Evolutionary conservation across 257 asterid species (phyloP).

Genomic region (Gynochthodes officinalis): DNA sequence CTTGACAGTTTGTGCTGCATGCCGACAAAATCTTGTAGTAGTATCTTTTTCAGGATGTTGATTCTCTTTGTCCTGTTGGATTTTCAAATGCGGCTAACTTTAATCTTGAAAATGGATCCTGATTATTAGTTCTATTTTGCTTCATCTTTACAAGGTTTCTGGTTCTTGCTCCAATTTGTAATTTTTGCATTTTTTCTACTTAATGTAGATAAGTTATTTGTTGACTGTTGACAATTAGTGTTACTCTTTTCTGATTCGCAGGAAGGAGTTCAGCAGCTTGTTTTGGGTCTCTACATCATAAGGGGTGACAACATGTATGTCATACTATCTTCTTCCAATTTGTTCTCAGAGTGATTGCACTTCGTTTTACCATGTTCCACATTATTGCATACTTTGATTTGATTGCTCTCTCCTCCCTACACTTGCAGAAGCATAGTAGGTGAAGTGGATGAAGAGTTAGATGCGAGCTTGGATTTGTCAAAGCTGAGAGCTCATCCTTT

Average conservation of each 20-base stretch:
- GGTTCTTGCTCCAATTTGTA: neutral
- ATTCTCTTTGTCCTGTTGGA: neutral
- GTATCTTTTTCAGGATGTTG: neutral
- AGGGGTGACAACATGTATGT: conserved; percentile 95
- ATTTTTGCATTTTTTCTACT: neutral
- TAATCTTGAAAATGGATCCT: neutral
- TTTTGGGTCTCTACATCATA: conserved; percentile 94
- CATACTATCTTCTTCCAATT: neutral
- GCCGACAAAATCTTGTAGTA: neutral
- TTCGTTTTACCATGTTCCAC: neutral
- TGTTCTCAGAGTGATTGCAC: neutral
- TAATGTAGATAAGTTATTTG: neutral
- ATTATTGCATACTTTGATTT: conserved; percentile 1
- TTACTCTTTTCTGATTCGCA: conserved; percentile 29
- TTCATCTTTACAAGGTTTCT: neutral
- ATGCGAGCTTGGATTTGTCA: conserved; percentile 82
- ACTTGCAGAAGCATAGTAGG: conserved; percentile 81
- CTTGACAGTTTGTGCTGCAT: neutral
- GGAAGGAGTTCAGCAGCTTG: conserved; percentile 99
- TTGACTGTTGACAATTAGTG: neutral
- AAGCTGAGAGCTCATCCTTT: conserved; percentile 91
- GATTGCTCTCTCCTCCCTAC: conserved; percentile 5
- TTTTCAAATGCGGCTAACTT: neutral
- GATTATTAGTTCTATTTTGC: neutral
- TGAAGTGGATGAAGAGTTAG: conserved; percentile 90